A percentile compares a stretch with the other conserved stretches of the same genome.
These are phyloP conservation scores for Casuarina cunninghamiana DNA, from an alignment of 306 rosid species.

Conservation along the genomic window DNA sequence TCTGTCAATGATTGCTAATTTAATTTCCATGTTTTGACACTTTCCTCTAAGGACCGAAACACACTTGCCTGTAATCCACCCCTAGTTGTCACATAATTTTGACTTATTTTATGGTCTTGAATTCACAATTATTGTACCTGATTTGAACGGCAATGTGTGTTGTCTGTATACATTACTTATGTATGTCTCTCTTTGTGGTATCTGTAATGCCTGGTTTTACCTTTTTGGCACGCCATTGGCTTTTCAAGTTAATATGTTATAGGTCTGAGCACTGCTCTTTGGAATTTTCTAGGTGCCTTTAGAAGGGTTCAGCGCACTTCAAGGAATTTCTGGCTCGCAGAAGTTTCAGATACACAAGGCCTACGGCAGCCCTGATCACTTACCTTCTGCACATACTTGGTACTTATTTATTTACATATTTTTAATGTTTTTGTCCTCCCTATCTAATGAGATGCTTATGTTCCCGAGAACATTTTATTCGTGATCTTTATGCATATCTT, in stretches of 20 bases:
- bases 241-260: slow-evolving; percentile 12
- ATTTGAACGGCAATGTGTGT: not conserved
- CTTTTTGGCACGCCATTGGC: not conserved
- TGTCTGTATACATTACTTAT: too few relatives aligned
- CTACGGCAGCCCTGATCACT: slow-evolving; percentile 91
- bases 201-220: not conserved
- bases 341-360: slow-evolving; percentile 99
- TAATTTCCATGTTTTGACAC: not conserved
- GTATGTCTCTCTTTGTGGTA: not conserved
- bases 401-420: slow-evolving; percentile 17
- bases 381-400: slow-evolving; percentile 99
- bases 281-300: slow-evolving; percentile 79
- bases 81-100: not conserved
- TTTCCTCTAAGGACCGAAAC: not conserved
- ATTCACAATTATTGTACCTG: not conserved
- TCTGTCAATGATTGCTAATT: not conserved
- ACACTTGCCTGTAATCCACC: not conserved
- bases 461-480: too few relatives aligned
- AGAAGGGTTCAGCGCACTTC: slow-evolving; percentile 98
- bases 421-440: not conserved
- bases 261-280: slow-evolving; percentile 23
- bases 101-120: too few relatives aligned
- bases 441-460: not conserved
- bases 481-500: not conserved
- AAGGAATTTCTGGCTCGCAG: slow-evolving; percentile 98